Base-by-base conservation (phyloP, 2,329 filamentous ascomycete species). In the Sporothrix pseudoabietina region DNA sequence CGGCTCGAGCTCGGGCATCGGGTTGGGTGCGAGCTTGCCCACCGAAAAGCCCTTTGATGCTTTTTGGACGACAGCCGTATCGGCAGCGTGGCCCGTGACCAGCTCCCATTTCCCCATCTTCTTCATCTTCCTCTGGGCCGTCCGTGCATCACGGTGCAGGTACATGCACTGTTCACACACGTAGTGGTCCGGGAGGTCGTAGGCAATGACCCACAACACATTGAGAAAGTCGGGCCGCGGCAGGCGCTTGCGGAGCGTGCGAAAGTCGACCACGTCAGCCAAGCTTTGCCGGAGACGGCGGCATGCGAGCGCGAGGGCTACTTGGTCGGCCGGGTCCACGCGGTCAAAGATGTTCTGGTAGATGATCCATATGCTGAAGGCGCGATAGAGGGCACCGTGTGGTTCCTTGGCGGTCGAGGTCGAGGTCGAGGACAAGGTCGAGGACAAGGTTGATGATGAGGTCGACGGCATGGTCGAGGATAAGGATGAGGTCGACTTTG, bases 161-260 rank as follows among this genome's bases (percentile, higher is more conserved):
- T 61, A 10, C 32, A 39, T 39, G 16, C 57, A 61, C 12, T 32
- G 30, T 30, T 61, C 30, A 16, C 65, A 68, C 6, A 68, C 26
- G 16, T 68, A 35, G 26, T 52, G 26, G 44, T 68, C 16, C 44
- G 65, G 65, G 4, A 68, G 44, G 30, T 52, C 44, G 6, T 26
- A 44, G 26, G 65, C 44, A 30, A 55, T 4, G 4, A 14, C 26
- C 22, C 57, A n/a, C 4, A 61, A 16, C 6, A 61, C 57, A 6
- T 61, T 7, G n/a, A 61, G 57, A 26, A 61, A 61, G 10, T 61
- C 30, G 30, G 57, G 57, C 57, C 57, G 57, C 30, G 57, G 14
- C 1, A 61, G 57, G 30, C 30, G 30, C 6, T 35, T 61, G 30
- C 57, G 57, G 2, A 61, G 57, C 57, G 57, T 61, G 1, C 14